A percentile compares a stretch with the other conserved stretches of the same genome.
These are phyloP conservation scores for Penicillium taxi DNA, from an alignment of 495 filamentous ascomycete genomes.

Conservation along the genomic window DNA sequence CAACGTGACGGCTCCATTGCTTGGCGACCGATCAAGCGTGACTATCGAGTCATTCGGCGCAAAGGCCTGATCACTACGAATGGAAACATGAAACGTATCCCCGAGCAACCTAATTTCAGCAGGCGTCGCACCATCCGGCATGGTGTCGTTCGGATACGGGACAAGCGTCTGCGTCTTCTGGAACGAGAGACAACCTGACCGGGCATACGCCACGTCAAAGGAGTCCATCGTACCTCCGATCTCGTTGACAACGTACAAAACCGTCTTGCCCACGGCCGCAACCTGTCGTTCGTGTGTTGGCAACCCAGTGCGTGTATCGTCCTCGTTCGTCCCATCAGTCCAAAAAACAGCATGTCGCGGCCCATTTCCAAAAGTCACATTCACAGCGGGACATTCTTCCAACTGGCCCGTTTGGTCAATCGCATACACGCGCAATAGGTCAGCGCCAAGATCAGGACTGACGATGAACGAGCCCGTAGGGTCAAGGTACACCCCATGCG, in stretches of 20 bases:
- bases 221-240: slow-evolving; percentile 49
- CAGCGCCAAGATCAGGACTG: slow-evolving; percentile 64
- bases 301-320: background rate
- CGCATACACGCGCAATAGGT: slow-evolving; percentile 57
- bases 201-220: slow-evolving; percentile 51
- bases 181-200: slow-evolving; percentile 35
- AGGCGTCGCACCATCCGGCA: slow-evolving; percentile 29
- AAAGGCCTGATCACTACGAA: slow-evolving; percentile 36
- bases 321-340: slow-evolving; percentile 12
- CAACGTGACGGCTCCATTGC: slow-evolving; percentile 43
- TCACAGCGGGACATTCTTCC: slow-evolving; percentile 17
- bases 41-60: slow-evolving; percentile 28
- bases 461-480: slow-evolving; percentile 58
- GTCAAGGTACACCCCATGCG: slow-evolving; percentile 63
- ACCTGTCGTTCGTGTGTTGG: slow-evolving; percentile 14
- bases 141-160: slow-evolving; percentile 21
- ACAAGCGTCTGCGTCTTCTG: slow-evolving; percentile 22
- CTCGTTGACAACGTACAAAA: slow-evolving; percentile 59
- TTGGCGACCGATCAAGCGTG: slow-evolving; percentile 21
- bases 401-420: slow-evolving; percentile 37
- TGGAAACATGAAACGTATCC: slow-evolving; percentile 31
- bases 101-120: slow-evolving; percentile 28
- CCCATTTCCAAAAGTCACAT: slow-evolving; percentile 45
- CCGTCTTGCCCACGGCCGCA: slow-evolving; percentile 22
- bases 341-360: slow-evolving; percentile 63